Evolutionary conservation across 164 flowering plant species (phyloP).

Genomic region (Euptelea pleiosperma): DNA sequence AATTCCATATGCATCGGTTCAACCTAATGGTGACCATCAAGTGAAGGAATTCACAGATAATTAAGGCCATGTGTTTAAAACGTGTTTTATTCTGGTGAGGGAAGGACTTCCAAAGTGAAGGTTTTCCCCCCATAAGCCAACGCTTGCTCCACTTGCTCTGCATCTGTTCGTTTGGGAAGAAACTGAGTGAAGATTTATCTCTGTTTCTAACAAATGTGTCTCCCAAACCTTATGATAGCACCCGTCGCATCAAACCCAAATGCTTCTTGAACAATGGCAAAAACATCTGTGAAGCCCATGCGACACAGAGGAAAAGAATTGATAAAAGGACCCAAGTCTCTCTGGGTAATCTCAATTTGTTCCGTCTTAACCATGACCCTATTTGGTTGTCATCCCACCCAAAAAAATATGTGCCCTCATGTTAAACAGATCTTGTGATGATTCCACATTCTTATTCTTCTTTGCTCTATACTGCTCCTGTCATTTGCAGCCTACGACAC

Average conservation of each 20-base stretch:
- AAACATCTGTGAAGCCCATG: conserved; percentile 58
- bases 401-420: conserved; percentile 53
- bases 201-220: conserved; percentile 53
- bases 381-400: conserved; percentile 58
- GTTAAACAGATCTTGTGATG: conserved; percentile 27
- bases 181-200: conserved; percentile 57
- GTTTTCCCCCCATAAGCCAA: conserved; percentile 69
- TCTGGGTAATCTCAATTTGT: conserved; percentile 63
- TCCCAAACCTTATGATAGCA: conserved; percentile 87
- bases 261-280: conserved; percentile 51
- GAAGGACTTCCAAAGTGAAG: conserved; percentile 83
- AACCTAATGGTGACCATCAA: conserved; percentile 16
- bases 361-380: conserved; percentile 66
- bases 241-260: conserved; percentile 58
- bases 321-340: conserved; percentile 55
- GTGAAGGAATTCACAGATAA: conserved; percentile 17
- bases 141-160: conserved; percentile 45
- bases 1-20: conserved; percentile 20
- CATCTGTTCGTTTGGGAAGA: conserved; percentile 58
- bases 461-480: conserved; percentile 42
- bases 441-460: conserved; percentile 41
- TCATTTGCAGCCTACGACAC: conserved; percentile 35
- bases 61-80: too few relatives aligned
- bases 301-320: conserved; percentile 30
- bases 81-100: too few relatives aligned